These are phyloP conservation scores for Boletus nobilissimus DNA, from an alignment of 1,284 basidiomycete genomes.

Conservation along the genomic window DNA sequence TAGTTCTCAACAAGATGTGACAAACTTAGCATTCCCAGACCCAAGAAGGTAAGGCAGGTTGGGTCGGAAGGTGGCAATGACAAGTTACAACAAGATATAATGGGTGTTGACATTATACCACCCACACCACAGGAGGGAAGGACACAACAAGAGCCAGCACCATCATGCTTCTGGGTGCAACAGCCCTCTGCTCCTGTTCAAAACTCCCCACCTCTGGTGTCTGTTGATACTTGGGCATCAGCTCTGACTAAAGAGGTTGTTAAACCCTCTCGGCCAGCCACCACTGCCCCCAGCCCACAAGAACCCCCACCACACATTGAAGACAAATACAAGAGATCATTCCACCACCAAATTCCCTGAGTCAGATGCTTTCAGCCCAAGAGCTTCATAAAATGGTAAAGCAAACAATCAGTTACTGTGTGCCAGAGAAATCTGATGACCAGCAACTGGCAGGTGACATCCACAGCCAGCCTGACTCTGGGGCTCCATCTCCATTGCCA, in stretches of 20 bases:
- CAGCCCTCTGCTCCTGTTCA: slow-evolving; percentile 31
- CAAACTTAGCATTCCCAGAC: slow-evolving; percentile 69
- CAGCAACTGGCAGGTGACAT: slow-evolving; percentile 49
- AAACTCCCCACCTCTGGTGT: slow-evolving; percentile 22
- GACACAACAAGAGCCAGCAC: slow-evolving; percentile 29
- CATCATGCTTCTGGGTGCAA: slow-evolving; percentile 41
- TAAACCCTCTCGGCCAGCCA: slow-evolving; percentile 31
- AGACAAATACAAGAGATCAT: slow-evolving; percentile 54
- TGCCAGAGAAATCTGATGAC: slow-evolving; percentile 53
- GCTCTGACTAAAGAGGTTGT: slow-evolving; percentile 35
- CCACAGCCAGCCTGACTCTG: slow-evolving; percentile 59
- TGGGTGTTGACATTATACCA: slow-evolving; percentile 53
- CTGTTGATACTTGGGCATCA: slow-evolving; percentile 36
- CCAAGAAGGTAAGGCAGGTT: slow-evolving; percentile 79
- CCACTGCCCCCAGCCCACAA: slow-evolving; percentile 44
- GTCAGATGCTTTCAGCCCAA: slow-evolving; percentile 82
- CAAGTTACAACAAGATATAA: slow-evolving; percentile 46
- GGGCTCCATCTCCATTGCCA: slow-evolving; percentile 61
- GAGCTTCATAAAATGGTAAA: slow-evolving; percentile 82
- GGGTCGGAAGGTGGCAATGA: slow-evolving; percentile 59
- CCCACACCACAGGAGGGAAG: slow-evolving; percentile 41
- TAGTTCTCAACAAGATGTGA: slow-evolving; percentile 18
- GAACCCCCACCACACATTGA: slow-evolving; percentile 54
- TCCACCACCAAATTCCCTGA: slow-evolving; percentile 82
- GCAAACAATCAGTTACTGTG: slow-evolving; percentile 59